Percentiles rank a stretch among this genome's conserved stretches.
Evolutionary conservation across 768 basidiomycete species (phyloP).

Genomic region (Xanthoconium stramineum): DNA sequence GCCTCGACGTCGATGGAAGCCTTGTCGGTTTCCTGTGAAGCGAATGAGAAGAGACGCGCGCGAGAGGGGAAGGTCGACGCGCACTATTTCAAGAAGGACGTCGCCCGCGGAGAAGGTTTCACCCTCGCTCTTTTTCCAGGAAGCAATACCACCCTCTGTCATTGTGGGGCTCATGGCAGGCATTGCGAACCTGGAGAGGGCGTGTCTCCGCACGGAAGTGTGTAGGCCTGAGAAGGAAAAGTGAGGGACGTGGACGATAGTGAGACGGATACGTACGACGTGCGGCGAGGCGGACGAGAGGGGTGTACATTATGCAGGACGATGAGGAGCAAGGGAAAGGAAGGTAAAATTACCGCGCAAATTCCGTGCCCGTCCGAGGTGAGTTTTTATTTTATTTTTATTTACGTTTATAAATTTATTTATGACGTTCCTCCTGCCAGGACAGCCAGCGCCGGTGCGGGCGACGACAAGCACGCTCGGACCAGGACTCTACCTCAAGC

Average conservation of each 20-base stretch:
- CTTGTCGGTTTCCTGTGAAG: constrained; percentile 94
- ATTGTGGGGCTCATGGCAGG: constrained; percentile 99
- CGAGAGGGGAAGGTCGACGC: constrained; percentile 24
- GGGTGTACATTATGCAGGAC: constrained; percentile 50
- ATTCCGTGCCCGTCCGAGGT: constrained; percentile 20
- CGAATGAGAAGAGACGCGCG: constrained; percentile 6
- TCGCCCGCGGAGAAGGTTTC: constrained; percentile 87
- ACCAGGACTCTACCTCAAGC: constrained; percentile 60
- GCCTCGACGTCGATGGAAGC: constrained; percentile 99
- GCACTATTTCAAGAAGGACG: constrained; percentile 92
- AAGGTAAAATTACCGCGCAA: constrained; percentile 27
- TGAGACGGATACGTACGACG: constrained; percentile 49
- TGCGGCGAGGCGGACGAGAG: constrained; percentile 60
- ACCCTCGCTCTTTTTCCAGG: constrained; percentile 97
- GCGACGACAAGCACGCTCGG: constrained; percentile 50
- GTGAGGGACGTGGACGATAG: not conserved
- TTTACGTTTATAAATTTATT: not conserved
- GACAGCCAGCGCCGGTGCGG: constrained; percentile 67
- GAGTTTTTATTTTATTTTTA: constrained; percentile 2
- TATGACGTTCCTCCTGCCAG: constrained; percentile 59
- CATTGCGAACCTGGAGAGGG: constrained; percentile 88
- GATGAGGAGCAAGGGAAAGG: constrained; percentile 8
- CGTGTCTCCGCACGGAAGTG: constrained; percentile 72
- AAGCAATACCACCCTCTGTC: constrained; percentile 98
- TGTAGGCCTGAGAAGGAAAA: constrained; percentile 60